phyloP scores from a whole-genome alignment of 768 basidiomycete species.

The Leccinum uliginosum region DNA sequence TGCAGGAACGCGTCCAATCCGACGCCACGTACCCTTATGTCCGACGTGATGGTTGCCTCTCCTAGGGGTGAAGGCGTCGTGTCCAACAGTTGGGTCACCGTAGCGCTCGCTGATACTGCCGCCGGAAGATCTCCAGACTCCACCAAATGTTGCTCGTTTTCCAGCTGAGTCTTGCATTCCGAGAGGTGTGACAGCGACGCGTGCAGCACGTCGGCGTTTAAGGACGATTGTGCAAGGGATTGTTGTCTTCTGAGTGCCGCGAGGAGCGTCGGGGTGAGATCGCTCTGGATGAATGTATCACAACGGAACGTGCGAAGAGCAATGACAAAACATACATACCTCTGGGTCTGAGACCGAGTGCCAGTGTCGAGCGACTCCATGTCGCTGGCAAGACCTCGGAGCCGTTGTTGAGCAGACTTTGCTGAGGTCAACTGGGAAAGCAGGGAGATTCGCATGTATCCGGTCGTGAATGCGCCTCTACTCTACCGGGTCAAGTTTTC shows the following conservation, averaged over 20 bases:
- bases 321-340: slow-evolving; percentile 36
- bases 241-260: slow-evolving; percentile 55
- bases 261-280: slow-evolving; percentile 61
- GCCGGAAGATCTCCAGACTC: slow-evolving; percentile 59
- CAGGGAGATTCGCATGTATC: slow-evolving; percentile 57
- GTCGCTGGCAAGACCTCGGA: slow-evolving; percentile 46
- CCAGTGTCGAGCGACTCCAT: slow-evolving; percentile 51
- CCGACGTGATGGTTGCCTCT: slow-evolving; percentile 46
- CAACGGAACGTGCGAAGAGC: slow-evolving; percentile 4
- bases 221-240: slow-evolving; percentile 55
- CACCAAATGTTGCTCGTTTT: slow-evolving; percentile 42
- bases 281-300: slow-evolving; percentile 44
- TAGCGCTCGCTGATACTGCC: slow-evolving; percentile 45
- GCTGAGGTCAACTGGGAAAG: slow-evolving; percentile 64
- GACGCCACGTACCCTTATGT: slow-evolving; percentile 51
- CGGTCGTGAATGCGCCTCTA: slow-evolving; percentile 71
- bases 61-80: slow-evolving; percentile 48
- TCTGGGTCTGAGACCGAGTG: slow-evolving; percentile 52
- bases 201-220: slow-evolving; percentile 48
- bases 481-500: slow-evolving; percentile 10
- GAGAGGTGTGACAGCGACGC: slow-evolving; percentile 54
- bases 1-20: not conserved
- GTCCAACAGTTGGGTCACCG: slow-evolving; percentile 42
- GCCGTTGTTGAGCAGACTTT: slow-evolving; percentile 58
- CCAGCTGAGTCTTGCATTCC: slow-evolving; percentile 46